Conservation (phyloP, 176 grass and related monocot genomes). For the Calamus simplicifolius region DNA sequence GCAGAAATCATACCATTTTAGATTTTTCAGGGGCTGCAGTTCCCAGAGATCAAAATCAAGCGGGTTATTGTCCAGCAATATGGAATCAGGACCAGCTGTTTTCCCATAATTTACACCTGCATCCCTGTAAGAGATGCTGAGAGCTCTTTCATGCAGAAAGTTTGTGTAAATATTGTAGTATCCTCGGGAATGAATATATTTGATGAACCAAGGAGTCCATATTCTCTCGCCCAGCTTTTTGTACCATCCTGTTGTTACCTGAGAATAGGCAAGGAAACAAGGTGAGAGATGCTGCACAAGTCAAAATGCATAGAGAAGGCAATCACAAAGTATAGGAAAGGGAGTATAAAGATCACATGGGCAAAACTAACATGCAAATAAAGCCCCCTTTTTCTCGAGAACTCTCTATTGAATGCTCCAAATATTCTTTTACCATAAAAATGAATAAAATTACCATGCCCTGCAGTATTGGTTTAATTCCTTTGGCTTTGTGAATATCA, state of each 20-base stretch:
- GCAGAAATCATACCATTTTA: constrained; percentile 89
- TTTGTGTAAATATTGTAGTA: constrained; percentile 98
- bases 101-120: constrained; percentile 86
- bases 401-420: not conserved
- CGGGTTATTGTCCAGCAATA: constrained; percentile 52
- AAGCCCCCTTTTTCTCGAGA: too few relatives aligned
- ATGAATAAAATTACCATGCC: constrained; percentile 74
- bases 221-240: constrained; percentile 95
- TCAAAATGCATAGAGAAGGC: too few relatives aligned
- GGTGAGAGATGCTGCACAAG: too few relatives aligned
- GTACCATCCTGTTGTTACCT: constrained; percentile 98
- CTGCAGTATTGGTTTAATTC: constrained; percentile 81
- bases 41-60: constrained; percentile 61
- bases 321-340: too few relatives aligned
- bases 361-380: too few relatives aligned
- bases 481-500: constrained; percentile 75
- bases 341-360: too few relatives aligned
- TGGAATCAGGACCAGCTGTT: constrained; percentile 89
- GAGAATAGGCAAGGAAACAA: constrained; percentile 14
- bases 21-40: constrained; percentile 39
- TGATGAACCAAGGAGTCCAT: constrained; percentile 99
- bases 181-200: constrained; percentile 78
- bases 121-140: constrained; percentile 86
- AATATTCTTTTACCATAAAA: constrained; percentile 6
- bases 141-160: constrained; percentile 71